Conservation (phyloP, 2,329 filamentous ascomycete genomes). For the Hypoxylon sp. region DNA sequence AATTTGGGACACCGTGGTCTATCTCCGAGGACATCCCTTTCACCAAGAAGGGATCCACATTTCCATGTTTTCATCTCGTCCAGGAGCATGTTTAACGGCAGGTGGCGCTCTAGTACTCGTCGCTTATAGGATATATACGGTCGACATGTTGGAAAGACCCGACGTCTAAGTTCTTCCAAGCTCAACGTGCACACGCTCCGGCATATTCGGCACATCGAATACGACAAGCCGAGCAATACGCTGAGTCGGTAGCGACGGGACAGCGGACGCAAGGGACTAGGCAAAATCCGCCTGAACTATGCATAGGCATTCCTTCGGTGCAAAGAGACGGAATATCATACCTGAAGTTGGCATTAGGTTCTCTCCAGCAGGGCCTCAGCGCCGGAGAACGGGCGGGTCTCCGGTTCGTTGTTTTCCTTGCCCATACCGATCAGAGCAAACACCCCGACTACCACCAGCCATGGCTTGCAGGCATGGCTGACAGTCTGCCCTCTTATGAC, state of each 20-base stretch:
- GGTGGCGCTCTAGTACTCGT: constrained; percentile 29
- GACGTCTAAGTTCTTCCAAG: constrained; percentile 44
- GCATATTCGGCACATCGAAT: constrained; percentile 43
- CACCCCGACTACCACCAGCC: constrained; percentile 40
- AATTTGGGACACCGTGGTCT: background rate
- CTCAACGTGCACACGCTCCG: constrained; percentile 35
- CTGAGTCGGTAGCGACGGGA: constrained; percentile 13
- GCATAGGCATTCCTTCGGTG: constrained; percentile 44
- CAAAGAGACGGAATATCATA: constrained; percentile 43
- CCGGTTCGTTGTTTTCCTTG: constrained; percentile 45
- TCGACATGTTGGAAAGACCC: constrained; percentile 44
- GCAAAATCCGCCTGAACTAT: constrained; percentile 34
- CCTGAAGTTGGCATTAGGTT: constrained; percentile 42
- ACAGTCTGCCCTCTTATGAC: constrained; percentile 42
- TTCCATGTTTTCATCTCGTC: background rate
- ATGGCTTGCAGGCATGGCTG: constrained; percentile 43
- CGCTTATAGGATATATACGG: constrained; percentile 37
- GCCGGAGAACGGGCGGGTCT: constrained; percentile 31
- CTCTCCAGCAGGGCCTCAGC: constrained; percentile 42
- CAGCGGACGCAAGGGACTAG: background rate
- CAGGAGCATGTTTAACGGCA: constrained; percentile 6
- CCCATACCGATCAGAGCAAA: constrained; percentile 40
- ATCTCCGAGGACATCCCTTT: background rate
- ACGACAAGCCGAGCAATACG: constrained; percentile 35
- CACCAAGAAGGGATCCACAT: background rate